Evolutionary conservation across 2,329 filamentous ascomycete genomes (phyloP).

Genomic region (Penicillium expansum): DNA sequence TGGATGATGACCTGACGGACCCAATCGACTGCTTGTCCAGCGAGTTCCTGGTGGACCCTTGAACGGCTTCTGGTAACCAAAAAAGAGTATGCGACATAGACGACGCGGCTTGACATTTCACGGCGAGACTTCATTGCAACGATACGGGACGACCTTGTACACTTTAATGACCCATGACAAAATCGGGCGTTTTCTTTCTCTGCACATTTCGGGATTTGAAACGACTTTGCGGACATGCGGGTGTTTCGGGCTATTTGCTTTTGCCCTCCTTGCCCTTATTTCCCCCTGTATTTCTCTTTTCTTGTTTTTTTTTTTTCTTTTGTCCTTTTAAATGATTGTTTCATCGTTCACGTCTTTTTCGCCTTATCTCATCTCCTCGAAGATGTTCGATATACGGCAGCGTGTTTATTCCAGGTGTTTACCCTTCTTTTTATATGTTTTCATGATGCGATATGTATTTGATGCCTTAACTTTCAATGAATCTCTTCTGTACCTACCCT

Average conservation of each 20-base stretch:
- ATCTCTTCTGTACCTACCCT: conserved; percentile 19
- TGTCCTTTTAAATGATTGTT: conserved; percentile 13
- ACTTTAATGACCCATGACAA: conserved; percentile 24
- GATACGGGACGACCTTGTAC: conserved; percentile 25
- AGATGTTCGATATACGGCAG: conserved; percentile 9
- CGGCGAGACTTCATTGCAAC: conserved; percentile 18
- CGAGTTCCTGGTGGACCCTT: conserved; percentile 38
- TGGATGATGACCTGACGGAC: conserved; percentile 36
- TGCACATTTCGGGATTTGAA: conserved; percentile 10
- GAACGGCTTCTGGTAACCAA: conserved; percentile 5
- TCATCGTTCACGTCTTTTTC: conserved; percentile 4
- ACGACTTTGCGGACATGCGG: conserved; percentile 8
- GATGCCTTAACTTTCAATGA: conserved; percentile 17
- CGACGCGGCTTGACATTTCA: conserved; percentile 12
- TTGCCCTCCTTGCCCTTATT: conserved; percentile 7
- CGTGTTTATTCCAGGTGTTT: conserved; percentile 9
- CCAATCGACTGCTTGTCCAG: conserved; percentile 41
- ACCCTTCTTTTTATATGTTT: conserved; percentile 12
- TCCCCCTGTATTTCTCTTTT: conserved; percentile 20
- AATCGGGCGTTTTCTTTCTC: conserved; percentile 13
- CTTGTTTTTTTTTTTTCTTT: conserved; percentile 14
- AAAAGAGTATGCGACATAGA: conserved; percentile 12
- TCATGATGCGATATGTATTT: conserved; percentile 22
- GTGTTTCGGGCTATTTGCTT: conserved; percentile 4
- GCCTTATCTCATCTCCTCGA: conserved; percentile 6